Evolutionary conservation across 2,329 filamentous ascomycete genomes (phyloP), one percentile per base, ranked within the genome.

Genomic region (Fusarium ambrosium): DNA sequence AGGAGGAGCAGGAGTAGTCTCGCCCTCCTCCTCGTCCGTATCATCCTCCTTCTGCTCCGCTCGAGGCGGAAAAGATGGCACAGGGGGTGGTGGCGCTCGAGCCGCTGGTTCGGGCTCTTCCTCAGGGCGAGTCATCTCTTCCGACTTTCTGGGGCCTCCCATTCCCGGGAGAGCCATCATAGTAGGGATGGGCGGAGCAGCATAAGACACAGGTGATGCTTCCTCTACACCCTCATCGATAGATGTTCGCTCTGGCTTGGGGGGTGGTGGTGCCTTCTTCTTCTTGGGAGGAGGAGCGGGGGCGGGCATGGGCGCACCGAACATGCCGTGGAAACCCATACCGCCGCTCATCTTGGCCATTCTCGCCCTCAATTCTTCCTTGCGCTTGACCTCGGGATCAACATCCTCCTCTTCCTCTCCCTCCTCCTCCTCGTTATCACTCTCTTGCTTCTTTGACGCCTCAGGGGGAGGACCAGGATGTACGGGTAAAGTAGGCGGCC

Each of bases 311-410:
- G 92, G 91, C 22, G 90, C 89, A 20, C 94, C 94, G 82, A 97
- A 97, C 92, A 98, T 97, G 78, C 95, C 94, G 81, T 95, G 92
- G 93, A 98, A 97, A 56, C 95, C 95, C 94, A 98, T 98, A 24
- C 96, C 96, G 65, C 96, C 96, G 77, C 96, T 97, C 93, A 99
- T 97, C 85, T 98, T 98, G 55, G 97, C 97, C 95, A 99, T 99
- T 78, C 97, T 92, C 71, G 97, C 95, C 70, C 97, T 91, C 36
- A 99, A 87, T 81, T 98, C 96, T 84, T 98, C 92, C 81, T 93
- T 94, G 62, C 95, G 92, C 76, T 91, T 92, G 24, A 94, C 88
- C 82, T 99, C 97, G 1, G 95, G 95, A 79, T 98, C 95, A 62
- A 97, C 87, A 18, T 97, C 94, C 32, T 95, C 94, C 36, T 95